phyloP scores from a whole-genome alignment of 495 filamentous ascomycete genomes.

The Aspergillus ostianus region DNA sequence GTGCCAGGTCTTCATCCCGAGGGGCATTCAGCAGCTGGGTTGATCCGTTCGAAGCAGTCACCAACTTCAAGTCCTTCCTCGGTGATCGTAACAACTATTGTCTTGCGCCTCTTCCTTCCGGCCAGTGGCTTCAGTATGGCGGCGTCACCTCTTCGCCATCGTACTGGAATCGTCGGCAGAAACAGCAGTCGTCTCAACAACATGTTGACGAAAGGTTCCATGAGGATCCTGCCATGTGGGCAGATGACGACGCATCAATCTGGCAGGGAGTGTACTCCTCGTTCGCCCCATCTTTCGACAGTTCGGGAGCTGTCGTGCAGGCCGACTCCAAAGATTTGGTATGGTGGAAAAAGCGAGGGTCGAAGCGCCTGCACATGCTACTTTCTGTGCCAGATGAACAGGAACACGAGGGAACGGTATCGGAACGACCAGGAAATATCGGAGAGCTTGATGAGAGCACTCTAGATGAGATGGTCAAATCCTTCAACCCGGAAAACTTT shows the following conservation, averaged over 20 bases:
- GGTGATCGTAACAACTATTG: slow-evolving; percentile 43
- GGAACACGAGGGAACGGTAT: slow-evolving; percentile 33
- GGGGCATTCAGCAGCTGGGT: slow-evolving; percentile 34
- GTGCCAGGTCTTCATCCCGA: slow-evolving; percentile 27
- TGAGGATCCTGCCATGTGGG: slow-evolving; percentile 35
- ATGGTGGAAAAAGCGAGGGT: slow-evolving; percentile 85
- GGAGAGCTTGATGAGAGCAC: slow-evolving; percentile 46
- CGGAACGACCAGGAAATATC: slow-evolving; percentile 46
- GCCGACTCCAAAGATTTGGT: slow-evolving; percentile 66
- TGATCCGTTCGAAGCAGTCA: slow-evolving; percentile 42
- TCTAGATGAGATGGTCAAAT: slow-evolving; percentile 51
- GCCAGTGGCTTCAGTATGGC: slow-evolving; percentile 46
- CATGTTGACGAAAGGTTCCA: slow-evolving; percentile 18
- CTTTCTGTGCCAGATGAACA: slow-evolving; percentile 43
- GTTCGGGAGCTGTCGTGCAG: slow-evolving; percentile 70
- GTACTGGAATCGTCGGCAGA: slow-evolving; percentile 43
- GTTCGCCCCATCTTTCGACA: slow-evolving; percentile 82
- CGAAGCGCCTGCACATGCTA: slow-evolving; percentile 54
- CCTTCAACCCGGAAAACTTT: slow-evolving; percentile 43
- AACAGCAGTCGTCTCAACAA: slow-evolving; percentile 26
- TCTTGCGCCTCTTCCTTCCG: slow-evolving; percentile 39
- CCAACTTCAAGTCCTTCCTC: slow-evolving; percentile 34
- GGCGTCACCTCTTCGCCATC: slow-evolving; percentile 42
- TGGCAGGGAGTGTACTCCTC: slow-evolving; percentile 83
- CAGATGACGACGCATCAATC: slow-evolving; percentile 49